Base-by-base conservation (phyloP, 2,329 filamentous ascomycete species). In the Cladobotryum protrusum region DNA sequence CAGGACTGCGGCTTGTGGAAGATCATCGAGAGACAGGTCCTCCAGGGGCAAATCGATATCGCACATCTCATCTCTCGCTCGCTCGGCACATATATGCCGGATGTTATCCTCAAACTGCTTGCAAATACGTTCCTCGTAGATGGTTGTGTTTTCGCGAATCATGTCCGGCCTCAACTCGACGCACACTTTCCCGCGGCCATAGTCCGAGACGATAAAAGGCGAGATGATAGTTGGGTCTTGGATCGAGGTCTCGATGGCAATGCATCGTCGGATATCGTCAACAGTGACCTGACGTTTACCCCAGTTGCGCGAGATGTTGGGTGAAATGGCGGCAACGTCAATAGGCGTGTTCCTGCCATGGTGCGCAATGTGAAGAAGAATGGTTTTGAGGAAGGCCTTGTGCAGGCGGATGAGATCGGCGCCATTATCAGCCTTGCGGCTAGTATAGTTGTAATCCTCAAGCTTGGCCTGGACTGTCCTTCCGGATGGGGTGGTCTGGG, bases 301-400 rank as follows among this genome's bases (percentile, higher is more conserved):
- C 86, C 86, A 91, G 35, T 83, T 72, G 55, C 81, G 77, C 12
- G 85, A 79, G 37, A 88, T 73, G 50, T 82, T 76, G 9, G 81
- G 81, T 33, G 78, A 74, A 34, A 90, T 72, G 29, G 74, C 70
- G 34, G 75, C 72, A 41, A 89, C 65, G 59, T 89, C 84, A 19
- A 83, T 78, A 0, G 87, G 83, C 0, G 79, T 73, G 43, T 75
- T 71, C 29, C 72, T 69, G 52, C 84, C 83, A 63, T 85, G 81
- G 66, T 91, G 86, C 1, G 83, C 83, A 53, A 82, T 77, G 59
- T 89, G 85, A 9, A 90, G 69, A 0, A 79, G 77, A 19, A 89
- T 70, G 0, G 85, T 82, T 59, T 83, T 83, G 51, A 88, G 72
- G 57, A 90, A 86, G 11, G 83, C 76, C 37, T 73, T 72, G 63